Evolutionary conservation across 108 stramenopile genomes (phyloP).

Genomic region (Pseudonitzschia multistriata): DNA sequence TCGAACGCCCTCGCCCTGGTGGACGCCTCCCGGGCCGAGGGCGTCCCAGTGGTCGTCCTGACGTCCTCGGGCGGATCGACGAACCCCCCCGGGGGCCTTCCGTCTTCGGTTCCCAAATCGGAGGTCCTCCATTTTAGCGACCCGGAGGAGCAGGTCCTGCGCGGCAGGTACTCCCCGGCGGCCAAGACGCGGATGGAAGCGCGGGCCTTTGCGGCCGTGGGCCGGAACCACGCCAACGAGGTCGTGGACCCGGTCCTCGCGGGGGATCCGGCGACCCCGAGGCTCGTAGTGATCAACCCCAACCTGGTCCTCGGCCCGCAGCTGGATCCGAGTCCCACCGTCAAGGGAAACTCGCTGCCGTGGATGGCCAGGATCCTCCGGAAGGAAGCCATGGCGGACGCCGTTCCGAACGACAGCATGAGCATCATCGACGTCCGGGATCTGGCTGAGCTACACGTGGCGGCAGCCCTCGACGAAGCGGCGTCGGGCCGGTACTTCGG

Average conservation of each 20-base stretch:
- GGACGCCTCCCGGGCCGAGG: background rate
- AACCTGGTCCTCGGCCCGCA: background rate
- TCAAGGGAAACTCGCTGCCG: background rate
- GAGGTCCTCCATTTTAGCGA: slow-evolving; percentile 5
- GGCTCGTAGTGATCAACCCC: background rate
- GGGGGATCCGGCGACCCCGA: background rate
- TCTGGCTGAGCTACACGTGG: slow-evolving; percentile 3
- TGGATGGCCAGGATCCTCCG: slow-evolving; percentile 1
- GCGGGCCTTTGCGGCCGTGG: background rate
- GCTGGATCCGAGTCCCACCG: background rate
- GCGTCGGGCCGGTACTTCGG: slow-evolving; percentile 11
- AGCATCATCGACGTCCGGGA: slow-evolving; percentile 9
- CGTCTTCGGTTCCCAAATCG: background rate
- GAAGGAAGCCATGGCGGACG: background rate
- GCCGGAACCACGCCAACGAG: background rate
- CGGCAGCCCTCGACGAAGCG: background rate
- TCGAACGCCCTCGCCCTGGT: background rate
- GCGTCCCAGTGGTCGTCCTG: background rate
- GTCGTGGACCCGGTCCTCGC: background rate
- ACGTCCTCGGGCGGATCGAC: slow-evolving; percentile 1
- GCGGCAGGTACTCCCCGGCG: background rate
- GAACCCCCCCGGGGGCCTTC: background rate
- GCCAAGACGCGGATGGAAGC: slow-evolving; percentile 2
- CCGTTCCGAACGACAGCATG: background rate
- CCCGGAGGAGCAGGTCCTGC: background rate